Evolutionary conservation across 768 basidiomycete species (phyloP).

Genomic region (Xanthoconium stramineum): DNA sequence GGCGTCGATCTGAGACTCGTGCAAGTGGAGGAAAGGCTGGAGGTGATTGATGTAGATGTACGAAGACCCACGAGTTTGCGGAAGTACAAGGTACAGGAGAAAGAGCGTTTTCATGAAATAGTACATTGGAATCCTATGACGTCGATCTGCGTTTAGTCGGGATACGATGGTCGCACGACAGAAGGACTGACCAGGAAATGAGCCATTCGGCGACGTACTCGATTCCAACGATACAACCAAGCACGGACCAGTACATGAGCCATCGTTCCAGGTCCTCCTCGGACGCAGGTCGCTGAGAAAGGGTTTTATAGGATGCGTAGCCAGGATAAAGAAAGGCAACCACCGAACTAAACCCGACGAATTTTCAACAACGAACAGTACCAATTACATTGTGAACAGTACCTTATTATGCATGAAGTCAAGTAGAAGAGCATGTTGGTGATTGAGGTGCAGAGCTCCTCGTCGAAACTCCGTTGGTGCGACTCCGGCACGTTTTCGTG

Average conservation of each 20-base stretch:
- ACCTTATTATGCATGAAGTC: constrained; percentile 42
- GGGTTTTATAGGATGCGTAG: constrained; percentile 95
- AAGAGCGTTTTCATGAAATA: constrained; percentile 76
- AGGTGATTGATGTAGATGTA: constrained; percentile 80
- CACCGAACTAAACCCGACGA: constrained; percentile 46
- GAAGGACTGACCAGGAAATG: constrained; percentile 67
- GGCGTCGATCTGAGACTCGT: constrained; percentile 84
- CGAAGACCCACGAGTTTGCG: constrained; percentile 85
- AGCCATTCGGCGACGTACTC: constrained; percentile 88
- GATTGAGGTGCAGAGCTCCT: not conserved
- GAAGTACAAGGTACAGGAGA: constrained; percentile 86
- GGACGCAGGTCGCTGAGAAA: constrained; percentile 81
- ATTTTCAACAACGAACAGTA: not conserved
- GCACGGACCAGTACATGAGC: constrained; percentile 97
- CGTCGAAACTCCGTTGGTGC: not conserved
- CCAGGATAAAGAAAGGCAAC: constrained; percentile 87
- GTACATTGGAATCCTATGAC: constrained; percentile 84
- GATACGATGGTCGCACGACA: constrained; percentile 6
- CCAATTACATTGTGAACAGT: constrained; percentile 23
- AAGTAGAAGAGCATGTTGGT: constrained; percentile 41
- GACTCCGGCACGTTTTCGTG: constrained; percentile 13
- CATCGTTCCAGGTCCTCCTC: constrained; percentile 87
- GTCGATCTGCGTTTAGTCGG: constrained; percentile 8
- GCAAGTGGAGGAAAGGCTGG: constrained; percentile 75
- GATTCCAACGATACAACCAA: constrained; percentile 75